Percentiles rank a stretch among this genome's conserved stretches.
Evolutionary conservation across 768 basidiomycete species (phyloP).

Genomic region (Rickenella mellea): DNA sequence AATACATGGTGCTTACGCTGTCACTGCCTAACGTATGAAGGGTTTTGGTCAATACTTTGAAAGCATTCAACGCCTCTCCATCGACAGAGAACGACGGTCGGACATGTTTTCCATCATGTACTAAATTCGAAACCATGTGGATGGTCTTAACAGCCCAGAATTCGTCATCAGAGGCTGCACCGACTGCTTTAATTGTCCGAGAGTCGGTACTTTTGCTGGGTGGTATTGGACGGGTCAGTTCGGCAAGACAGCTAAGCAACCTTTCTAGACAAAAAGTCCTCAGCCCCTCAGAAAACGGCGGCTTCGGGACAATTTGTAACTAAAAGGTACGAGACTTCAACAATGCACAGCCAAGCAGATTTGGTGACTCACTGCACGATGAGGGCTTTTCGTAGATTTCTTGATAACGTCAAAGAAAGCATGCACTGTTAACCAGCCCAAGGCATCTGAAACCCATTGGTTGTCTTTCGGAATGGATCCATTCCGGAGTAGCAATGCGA

Average conservation of each 20-base stretch:
- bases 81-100: slow-evolving; percentile 39
- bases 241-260: slow-evolving; percentile 64
- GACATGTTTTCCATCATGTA: slow-evolving; percentile 64
- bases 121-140: slow-evolving; percentile 41
- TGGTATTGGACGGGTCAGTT: slow-evolving; percentile 61
- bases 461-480: slow-evolving; percentile 73
- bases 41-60: too few relatives aligned
- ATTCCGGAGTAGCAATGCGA: slow-evolving; percentile 69
- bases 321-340: slow-evolving; percentile 20
- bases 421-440: slow-evolving; percentile 77
- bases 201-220: too few relatives aligned
- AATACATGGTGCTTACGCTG: too few relatives aligned
- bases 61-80: too few relatives aligned
- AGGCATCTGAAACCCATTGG: slow-evolving; percentile 59
- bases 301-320: slow-evolving; percentile 55
- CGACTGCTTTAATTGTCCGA: slow-evolving; percentile 44
- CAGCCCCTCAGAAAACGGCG: slow-evolving; percentile 66
- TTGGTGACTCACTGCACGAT: slow-evolving; percentile 43
- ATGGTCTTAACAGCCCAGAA: slow-evolving; percentile 81
- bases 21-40: too few relatives aligned
- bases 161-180: slow-evolving; percentile 60
- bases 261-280: slow-evolving; percentile 57
- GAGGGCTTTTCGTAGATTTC: slow-evolving; percentile 54
- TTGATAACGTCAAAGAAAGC: slow-evolving; percentile 75
- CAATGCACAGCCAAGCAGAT: background rate